A percentile compares a stretch with the other conserved stretches of the same genome.
Evolutionary conservation across 2,329 filamentous ascomycete species (phyloP).

Genomic region (Pseudocercospora eumusae): DNA sequence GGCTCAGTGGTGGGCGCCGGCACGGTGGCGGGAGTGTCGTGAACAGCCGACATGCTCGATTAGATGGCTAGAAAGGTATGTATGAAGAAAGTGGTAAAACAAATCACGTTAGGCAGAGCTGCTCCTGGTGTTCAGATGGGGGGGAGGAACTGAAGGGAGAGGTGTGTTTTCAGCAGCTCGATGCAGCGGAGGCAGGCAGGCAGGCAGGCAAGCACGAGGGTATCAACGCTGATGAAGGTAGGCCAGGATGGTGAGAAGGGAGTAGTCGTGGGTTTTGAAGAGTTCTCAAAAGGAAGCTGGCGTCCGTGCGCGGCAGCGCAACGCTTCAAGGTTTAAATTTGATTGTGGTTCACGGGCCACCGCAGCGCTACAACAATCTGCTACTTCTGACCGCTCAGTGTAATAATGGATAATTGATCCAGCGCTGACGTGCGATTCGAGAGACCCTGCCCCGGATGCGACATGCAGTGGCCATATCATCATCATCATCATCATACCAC

Average conservation of each 20-base stretch:
- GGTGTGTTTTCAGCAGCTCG: not conserved
- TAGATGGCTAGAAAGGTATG: not conserved
- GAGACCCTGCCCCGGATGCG: no score
- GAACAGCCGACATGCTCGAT: slow-evolving; percentile 34
- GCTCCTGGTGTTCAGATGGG: not conserved
- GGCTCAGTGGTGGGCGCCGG: slow-evolving; percentile 34
- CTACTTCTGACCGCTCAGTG: not conserved
- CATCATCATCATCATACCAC: no score
- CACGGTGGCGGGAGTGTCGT: slow-evolving; percentile 23
- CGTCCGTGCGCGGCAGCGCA: not conserved
- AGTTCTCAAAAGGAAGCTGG: slow-evolving; percentile 2
- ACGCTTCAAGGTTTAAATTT: not conserved
- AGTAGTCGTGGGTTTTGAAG: not conserved
- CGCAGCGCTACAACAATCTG: not conserved
- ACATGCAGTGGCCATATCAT: no score
- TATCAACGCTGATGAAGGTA: not conserved
- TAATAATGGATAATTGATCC: no score
- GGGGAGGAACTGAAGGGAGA: not conserved
- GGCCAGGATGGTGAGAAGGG: not conserved
- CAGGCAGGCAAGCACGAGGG: slow-evolving; percentile 13
- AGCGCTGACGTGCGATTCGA: not conserved
- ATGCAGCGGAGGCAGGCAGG: not conserved
- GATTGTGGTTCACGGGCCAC: not conserved
- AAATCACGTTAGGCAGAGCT: not conserved
- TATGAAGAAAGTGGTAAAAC: not conserved